Conservation (phyloP, 2,329 filamentous ascomycete species). For the Pestalotiopsis sp. region DNA sequence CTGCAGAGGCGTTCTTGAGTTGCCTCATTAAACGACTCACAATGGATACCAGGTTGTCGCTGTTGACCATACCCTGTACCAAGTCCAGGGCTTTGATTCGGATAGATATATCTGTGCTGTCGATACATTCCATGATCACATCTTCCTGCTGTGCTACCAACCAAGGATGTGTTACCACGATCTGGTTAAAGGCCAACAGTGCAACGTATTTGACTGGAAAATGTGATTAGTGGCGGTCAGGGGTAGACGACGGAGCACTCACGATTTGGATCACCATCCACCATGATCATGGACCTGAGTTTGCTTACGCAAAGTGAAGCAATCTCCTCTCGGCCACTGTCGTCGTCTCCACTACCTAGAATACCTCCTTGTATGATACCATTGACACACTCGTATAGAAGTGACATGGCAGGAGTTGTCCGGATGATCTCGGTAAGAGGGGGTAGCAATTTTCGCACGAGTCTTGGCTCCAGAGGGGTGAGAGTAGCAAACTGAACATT, state of each 20-base stretch:
- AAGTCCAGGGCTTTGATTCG: slow-evolving; percentile 89
- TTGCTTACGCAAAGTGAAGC: slow-evolving; percentile 91
- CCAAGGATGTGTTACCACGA: slow-evolving; percentile 84
- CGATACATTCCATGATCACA: slow-evolving; percentile 94
- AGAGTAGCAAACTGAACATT: slow-evolving; percentile 80
- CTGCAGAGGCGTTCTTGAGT: slow-evolving; percentile 67
- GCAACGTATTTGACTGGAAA: slow-evolving; percentile 91
- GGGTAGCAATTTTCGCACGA: slow-evolving; percentile 88
- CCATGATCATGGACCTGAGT: slow-evolving; percentile 88
- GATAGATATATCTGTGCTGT: slow-evolving; percentile 95
- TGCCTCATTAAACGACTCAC: slow-evolving; percentile 88
- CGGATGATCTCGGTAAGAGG: slow-evolving; percentile 91
- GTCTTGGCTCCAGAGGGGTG: slow-evolving; percentile 86
- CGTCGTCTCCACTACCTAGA: slow-evolving; percentile 78
- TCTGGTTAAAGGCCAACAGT: slow-evolving; percentile 91
- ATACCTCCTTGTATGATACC: slow-evolving; percentile 98
- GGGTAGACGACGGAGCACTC: slow-evolving; percentile 41
- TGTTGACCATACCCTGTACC: slow-evolving; percentile 90
- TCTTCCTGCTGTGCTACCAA: slow-evolving; percentile 93
- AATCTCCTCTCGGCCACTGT: slow-evolving; percentile 85
- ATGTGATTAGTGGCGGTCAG: neutral
- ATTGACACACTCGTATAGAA: slow-evolving; percentile 97
- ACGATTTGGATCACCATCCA: slow-evolving; percentile 93
- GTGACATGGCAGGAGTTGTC: slow-evolving; percentile 95
- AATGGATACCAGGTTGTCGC: slow-evolving; percentile 80